Base-by-base conservation (phyloP, 179 eudicot genomes). In the Pouteria campechiana region DNA sequence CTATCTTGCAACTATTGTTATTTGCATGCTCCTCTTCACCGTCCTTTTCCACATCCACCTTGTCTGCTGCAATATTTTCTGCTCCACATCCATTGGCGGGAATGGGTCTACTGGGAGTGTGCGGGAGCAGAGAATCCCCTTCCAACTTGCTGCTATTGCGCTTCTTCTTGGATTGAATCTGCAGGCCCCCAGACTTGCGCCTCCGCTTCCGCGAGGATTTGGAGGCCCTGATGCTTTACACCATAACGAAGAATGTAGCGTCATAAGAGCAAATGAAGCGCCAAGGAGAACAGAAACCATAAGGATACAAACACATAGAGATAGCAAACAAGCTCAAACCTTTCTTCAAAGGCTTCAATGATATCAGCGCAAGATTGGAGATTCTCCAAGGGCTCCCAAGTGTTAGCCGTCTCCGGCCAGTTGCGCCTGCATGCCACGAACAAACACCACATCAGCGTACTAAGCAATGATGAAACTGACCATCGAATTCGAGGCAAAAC, bases 301-400 rank as follows among this genome's bases (percentile, higher is more conserved):
- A 31, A 48, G 48, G 31, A 34, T 25, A 16, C 33, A 2, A 33
- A 49, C 1, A 30, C 35, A 7, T 17, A 59, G 39, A 17, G 1
- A 37, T 37, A 32, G 48, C 43, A 44, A 36, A 44, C 28, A 37
- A 30, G n/a, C 14, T 44, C 24, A 70, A 57, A 83, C 94, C 89
- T 80, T 53, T 81, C 73, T 73, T 92, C 99, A 50, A 61, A 92
- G 11, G 86, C 81, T 55, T 88, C 95, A 32, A 92, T 79, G 46
- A 88, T 48, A 70, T 92, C 99, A 16, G 83, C 75, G 52, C 89
- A 78, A 3, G 81, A 64, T 50, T 51, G 52, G 44, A 92, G 83
- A 68, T 92, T 89, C 57, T 78, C 92, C 20, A 78, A 34, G 6
- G 99, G 99, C 61, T 92, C 99, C 99, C 99, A 88, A 0, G 99